phyloP scores from a whole-genome alignment of 176 grass and related monocot species.

The Eragrostis nindensis region DNA sequence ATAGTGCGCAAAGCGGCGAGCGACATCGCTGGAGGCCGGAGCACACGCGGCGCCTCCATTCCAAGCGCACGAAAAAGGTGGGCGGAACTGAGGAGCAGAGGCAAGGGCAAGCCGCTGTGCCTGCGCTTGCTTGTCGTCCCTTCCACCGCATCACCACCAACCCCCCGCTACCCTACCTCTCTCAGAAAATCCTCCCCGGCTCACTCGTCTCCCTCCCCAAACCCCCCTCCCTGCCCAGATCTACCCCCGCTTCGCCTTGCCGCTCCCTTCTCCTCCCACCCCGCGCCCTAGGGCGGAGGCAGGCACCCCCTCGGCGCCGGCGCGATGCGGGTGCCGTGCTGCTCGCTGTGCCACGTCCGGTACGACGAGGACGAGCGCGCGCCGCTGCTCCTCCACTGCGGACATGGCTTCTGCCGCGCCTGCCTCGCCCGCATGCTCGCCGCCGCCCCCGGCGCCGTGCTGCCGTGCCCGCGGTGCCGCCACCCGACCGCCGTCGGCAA shows the following conservation, averaged over 20 bases:
- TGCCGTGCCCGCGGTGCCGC: constrained; percentile 88
- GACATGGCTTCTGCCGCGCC: constrained; percentile 94
- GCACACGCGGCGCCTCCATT: constrained; percentile 27
- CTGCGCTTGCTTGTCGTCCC: constrained; percentile 28
- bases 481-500: constrained; percentile 90
- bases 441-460: constrained; percentile 54
- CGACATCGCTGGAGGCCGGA: not conserved
- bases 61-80: constrained; percentile 34
- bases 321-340: constrained; percentile 87
- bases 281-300: constrained; percentile 42
- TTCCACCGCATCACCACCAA: constrained; percentile 44
- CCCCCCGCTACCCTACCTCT: not conserved
- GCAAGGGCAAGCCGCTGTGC: not conserved
- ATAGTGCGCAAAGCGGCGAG: not conserved
- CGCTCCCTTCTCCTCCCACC: not conserved
- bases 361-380: constrained; percentile 95
- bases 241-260: constrained; percentile 30
- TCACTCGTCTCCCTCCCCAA: constrained; percentile 3
- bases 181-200: constrained; percentile 47
- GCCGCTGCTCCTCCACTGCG: constrained; percentile 95
- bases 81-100: constrained; percentile 23
- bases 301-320: not conserved
- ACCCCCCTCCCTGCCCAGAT: constrained; percentile 17
- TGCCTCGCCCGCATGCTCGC: constrained; percentile 93
- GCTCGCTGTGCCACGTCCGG: constrained; percentile 78